A percentile compares a stretch with the other conserved stretches of the same genome.
phyloP scores from a whole-genome alignment of 257 asterid species.

The Jacaranda copaia region DNA sequence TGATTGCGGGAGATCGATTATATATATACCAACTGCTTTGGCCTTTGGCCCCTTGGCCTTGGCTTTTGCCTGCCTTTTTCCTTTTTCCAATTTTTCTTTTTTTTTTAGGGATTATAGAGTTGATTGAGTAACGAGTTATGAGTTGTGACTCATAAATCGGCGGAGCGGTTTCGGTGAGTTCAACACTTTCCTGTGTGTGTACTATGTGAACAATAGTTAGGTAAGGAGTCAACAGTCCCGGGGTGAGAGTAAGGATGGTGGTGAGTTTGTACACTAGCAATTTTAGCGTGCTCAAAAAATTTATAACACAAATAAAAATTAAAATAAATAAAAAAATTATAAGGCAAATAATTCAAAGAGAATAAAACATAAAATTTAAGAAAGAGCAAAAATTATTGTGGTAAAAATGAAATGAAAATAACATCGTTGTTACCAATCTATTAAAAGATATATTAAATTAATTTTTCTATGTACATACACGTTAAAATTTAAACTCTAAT shows the following conservation, averaged over 20 bases:
- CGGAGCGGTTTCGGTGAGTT: constrained; percentile 35
- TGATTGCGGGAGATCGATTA: constrained; percentile 56
- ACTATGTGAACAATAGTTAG: background rate
- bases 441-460: too few relatives aligned
- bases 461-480: too few relatives aligned
- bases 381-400: too few relatives aligned
- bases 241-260: background rate
- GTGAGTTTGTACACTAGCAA: background rate
- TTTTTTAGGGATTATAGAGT: background rate
- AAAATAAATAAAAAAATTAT: background rate
- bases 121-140: background rate
- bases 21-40: constrained; percentile 25
- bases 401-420: too few relatives aligned
- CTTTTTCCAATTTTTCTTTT: background rate
- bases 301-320: background rate
- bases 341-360: too few relatives aligned
- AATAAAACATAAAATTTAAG: too few relatives aligned
- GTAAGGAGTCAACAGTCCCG: background rate
- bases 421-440: too few relatives aligned
- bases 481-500: too few relatives aligned
- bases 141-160: background rate
- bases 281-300: too few relatives aligned
- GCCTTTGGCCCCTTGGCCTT: background rate
- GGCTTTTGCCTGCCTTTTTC: background rate
- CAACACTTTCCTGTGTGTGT: constrained; percentile 2